Percentiles rank a stretch among this genome's conserved stretches.
Evolutionary conservation across 176 grass and related monocot genomes (phyloP).

Genomic region (Elaeis guineensis): DNA sequence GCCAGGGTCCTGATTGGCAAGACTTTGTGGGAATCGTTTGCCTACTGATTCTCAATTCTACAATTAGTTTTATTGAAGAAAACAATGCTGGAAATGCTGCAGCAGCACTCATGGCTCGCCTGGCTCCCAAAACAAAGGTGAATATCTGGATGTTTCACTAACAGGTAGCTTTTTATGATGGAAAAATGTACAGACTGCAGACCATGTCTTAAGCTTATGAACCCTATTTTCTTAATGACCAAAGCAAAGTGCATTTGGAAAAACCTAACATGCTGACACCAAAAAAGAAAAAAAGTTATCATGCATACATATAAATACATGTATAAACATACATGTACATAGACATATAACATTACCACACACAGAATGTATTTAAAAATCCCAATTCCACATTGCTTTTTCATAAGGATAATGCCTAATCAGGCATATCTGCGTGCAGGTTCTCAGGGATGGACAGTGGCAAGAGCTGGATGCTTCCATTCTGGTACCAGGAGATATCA

Average conservation of each 20-base stretch:
- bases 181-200: no score
- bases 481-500: slow-evolving; percentile 65
- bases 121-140: slow-evolving; percentile 60
- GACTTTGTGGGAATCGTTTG: slow-evolving; percentile 74
- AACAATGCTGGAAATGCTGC: slow-evolving; percentile 75
- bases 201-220: no score
- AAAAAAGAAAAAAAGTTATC: no score
- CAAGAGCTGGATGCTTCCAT: slow-evolving; percentile 60
- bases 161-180: no score
- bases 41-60: slow-evolving; percentile 69
- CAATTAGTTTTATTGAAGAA: slow-evolving; percentile 80
- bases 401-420: neutral
- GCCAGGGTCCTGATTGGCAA: slow-evolving; percentile 61
- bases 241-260: no score
- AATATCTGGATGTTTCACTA: neutral
- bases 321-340: no score
- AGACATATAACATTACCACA: no score
- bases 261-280: no score
- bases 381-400: neutral
- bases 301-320: no score
- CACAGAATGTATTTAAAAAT: no score
- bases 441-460: slow-evolving; percentile 62
- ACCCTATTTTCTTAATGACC: no score
- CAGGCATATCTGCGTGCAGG: slow-evolving; percentile 18
- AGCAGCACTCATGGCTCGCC: slow-evolving; percentile 54